These are phyloP conservation scores for Ulvella scutata DNA, from an alignment of 139 green algal species.

Conservation along the genomic window DNA sequence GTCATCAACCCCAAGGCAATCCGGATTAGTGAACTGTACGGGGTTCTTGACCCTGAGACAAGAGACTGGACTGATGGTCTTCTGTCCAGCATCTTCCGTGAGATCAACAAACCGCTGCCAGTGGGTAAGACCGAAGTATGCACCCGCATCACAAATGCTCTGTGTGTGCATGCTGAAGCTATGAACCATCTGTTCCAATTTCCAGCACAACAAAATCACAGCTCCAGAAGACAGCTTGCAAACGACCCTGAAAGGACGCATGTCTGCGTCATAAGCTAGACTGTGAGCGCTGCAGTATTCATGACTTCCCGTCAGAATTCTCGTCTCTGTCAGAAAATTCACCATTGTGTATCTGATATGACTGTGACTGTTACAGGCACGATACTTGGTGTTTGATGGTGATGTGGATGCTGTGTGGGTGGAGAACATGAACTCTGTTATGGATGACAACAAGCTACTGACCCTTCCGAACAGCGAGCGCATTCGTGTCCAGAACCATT, in stretches of 20 bases:
- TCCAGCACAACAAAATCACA: too few relatives aligned
- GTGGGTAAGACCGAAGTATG: conserved; percentile 33
- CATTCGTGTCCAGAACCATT: conserved; percentile 61
- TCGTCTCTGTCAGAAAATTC: too few relatives aligned
- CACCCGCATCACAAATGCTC: neutral
- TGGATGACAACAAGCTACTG: conserved; percentile 82
- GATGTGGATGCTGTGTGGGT: conserved; percentile 79
- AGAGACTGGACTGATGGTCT: conserved; percentile 74
- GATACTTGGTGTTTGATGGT: conserved; percentile 67
- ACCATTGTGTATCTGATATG: too few relatives aligned
- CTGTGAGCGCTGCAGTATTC: too few relatives aligned
- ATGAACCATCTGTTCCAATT: too few relatives aligned
- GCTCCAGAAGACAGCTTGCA: too few relatives aligned
- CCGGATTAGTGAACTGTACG: conserved; percentile 55
- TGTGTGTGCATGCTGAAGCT: neutral
- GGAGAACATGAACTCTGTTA: conserved; percentile 81
- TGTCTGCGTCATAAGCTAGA: too few relatives aligned
- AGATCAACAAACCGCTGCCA: conserved; percentile 54
- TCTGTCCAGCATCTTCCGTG: conserved; percentile 47
- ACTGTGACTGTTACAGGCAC: conserved; percentile 15
- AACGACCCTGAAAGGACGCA: too few relatives aligned
- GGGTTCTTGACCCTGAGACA: conserved; percentile 61
- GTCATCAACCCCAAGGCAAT: conserved; percentile 67
- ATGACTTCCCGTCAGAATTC: too few relatives aligned
- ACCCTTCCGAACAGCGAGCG: conserved; percentile 72